Percentiles rank a stretch among this genome's conserved stretches.
phyloP scores from a whole-genome alignment of 2,329 filamentous ascomycete genomes.

The Aspergillus sp. region DNA sequence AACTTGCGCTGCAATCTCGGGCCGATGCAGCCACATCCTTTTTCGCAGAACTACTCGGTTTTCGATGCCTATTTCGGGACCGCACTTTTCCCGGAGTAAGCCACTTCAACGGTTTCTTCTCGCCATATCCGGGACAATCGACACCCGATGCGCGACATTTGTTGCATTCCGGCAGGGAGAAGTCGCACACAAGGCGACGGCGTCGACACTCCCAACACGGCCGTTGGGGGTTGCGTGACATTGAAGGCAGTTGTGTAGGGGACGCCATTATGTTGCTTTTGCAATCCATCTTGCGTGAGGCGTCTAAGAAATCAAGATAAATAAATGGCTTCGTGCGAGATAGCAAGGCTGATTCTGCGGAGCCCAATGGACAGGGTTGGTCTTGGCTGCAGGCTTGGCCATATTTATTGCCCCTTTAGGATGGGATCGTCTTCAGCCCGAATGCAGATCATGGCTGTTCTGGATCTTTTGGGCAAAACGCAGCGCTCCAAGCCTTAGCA shows the following conservation, averaged over 20 bases:
- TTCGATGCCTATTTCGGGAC: background rate
- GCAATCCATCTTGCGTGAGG: background rate
- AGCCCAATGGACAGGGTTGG: background rate
- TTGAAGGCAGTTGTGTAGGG: background rate
- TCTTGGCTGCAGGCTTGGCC: background rate
- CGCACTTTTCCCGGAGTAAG: conserved; percentile 2
- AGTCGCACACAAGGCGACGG: conserved; percentile 10
- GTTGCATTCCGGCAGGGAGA: conserved; percentile 1
- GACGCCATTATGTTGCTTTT: background rate
- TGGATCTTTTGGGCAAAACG: no score
- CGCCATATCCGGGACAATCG: conserved; percentile 8
- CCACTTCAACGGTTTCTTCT: conserved; percentile 9
- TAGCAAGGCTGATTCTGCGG: background rate
- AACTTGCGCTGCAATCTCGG: background rate
- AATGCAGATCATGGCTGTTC: no score
- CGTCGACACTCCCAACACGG: conserved; percentile 9
- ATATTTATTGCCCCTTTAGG: background rate
- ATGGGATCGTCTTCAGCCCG: background rate
- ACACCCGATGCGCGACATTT: conserved; percentile 6
- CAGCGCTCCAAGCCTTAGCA: no score
- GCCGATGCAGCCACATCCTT: background rate
- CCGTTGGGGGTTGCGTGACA: background rate
- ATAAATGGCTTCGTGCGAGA: background rate
- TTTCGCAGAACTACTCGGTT: background rate
- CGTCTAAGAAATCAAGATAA: background rate